Evolutionary conservation across 179 eudicot genomes (phyloP).

Genomic region (Nepenthes alata): DNA sequence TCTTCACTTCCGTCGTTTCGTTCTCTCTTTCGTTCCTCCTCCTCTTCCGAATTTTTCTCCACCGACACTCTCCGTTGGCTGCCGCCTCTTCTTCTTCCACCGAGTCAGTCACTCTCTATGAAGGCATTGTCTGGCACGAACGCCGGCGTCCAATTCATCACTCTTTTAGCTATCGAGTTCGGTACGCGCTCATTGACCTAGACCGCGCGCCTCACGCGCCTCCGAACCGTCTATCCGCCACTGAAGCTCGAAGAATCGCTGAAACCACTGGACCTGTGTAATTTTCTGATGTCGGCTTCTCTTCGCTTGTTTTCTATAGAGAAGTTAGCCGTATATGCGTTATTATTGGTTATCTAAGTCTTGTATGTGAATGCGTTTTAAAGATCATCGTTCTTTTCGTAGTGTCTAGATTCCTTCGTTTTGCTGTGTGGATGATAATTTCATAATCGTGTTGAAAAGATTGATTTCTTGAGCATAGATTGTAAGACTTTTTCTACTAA

Average conservation of each 20-base stretch:
- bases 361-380: no score
- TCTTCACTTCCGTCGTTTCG: conserved; percentile 32
- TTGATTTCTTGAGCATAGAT: no score
- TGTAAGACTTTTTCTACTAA: no score
- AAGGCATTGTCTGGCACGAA: conserved; percentile 84
- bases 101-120: conserved; percentile 33
- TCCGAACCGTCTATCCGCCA: conserved; percentile 40
- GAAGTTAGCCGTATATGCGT: no score
- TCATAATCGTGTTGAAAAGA: no score
- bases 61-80: conserved; percentile 6
- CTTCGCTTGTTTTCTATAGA: neutral
- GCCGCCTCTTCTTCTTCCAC: conserved; percentile 1
- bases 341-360: no score
- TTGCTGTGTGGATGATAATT: no score
- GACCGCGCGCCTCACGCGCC: conserved; percentile 33
- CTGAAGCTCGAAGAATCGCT: conserved; percentile 43
- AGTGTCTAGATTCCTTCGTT: no score
- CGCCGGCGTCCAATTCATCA: conserved; percentile 83
- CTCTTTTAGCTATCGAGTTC: conserved; percentile 55
- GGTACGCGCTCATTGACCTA: conserved; percentile 70
- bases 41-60: conserved; percentile 31
- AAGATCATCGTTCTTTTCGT: no score
- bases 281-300: conserved; percentile 4
- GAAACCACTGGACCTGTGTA: conserved; percentile 68
- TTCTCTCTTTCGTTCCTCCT: conserved; percentile 42